Base-by-base conservation (phyloP, 805 yeast species). In the Nakazawaea laoshanensis region DNA sequence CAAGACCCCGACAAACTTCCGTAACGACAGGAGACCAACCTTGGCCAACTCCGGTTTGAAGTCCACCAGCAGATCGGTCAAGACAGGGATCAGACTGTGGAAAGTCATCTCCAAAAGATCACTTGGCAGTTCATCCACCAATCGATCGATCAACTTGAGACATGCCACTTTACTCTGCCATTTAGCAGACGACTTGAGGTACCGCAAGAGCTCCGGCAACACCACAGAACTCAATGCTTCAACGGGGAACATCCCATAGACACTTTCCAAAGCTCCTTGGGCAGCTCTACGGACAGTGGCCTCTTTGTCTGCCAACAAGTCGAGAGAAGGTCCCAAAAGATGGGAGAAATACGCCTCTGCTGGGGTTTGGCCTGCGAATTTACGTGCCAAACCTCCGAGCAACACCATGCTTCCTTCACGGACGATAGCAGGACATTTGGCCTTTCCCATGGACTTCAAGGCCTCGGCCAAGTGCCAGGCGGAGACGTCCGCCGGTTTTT, bases 21-120 rank as follows among this genome's bases (percentile, higher is more conserved):
- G 67, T 55, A 87, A 65, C 11, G 85, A 70, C 46, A 72, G 70
- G 46, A 77, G 61, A 44, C 96, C 97, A 38, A 75, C 85, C 46
- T 81, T 77, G 18, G 96, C 87, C 37, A 92, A 69, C 60, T 89
- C 98, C 2, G 96, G 96, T 65, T 89, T 89, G 71, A 92, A 86
- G 55, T 89, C 98, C 37, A 94, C 89, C 43, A 95, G 74, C 61
- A 79, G 71, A 58, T 85, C 94, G 21, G 95, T 85, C 48, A 89
- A 67, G 7, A 82, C 70, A 24, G 98, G 97, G 21, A 89, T 74
- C 4, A 85, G 71, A 36, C 70, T 72, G 40, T 77, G 76, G 57
- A 89, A 89, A 45, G 78, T 76, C 51, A 78, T 55, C 59, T 89
- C 96, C 45, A 89, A 64, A 47, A 84, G 67, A 60, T 92, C 97